Evolutionary conservation across 345 rosid genomes (phyloP).

Genomic region (Brassica napus): Da-Ae NC_063435.1:6791001-6791500

Average conservation of each 20-base stretch:
- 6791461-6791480: slow-evolving; percentile 1
- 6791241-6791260: not conserved
- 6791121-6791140: slow-evolving; percentile 90
- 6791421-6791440: slow-evolving; percentile 97
- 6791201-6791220: slow-evolving; percentile 29
- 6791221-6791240: slow-evolving; percentile 1
- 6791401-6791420: slow-evolving; percentile 90
- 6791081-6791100: slow-evolving; percentile 98
- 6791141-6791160: slow-evolving; percentile 83
- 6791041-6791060: not conserved
- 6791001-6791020: not conserved
- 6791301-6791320: slow-evolving; percentile 97
- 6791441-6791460: slow-evolving; percentile 33
- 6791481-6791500: not conserved
- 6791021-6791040: not conserved
- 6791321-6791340: slow-evolving; percentile 97
- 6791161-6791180: slow-evolving; percentile 83
- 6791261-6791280: not conserved
- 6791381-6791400: slow-evolving; percentile 88
- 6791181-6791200: slow-evolving; percentile 6
- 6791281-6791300: slow-evolving; percentile 78
- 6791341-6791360: slow-evolving; percentile 99
- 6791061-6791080: slow-evolving; percentile 72
- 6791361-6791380: slow-evolving; percentile 94
- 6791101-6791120: slow-evolving; percentile 99